Conservation (phyloP, 2,329 filamentous ascomycete genomes). For the Aspergillus sp. region DNA sequence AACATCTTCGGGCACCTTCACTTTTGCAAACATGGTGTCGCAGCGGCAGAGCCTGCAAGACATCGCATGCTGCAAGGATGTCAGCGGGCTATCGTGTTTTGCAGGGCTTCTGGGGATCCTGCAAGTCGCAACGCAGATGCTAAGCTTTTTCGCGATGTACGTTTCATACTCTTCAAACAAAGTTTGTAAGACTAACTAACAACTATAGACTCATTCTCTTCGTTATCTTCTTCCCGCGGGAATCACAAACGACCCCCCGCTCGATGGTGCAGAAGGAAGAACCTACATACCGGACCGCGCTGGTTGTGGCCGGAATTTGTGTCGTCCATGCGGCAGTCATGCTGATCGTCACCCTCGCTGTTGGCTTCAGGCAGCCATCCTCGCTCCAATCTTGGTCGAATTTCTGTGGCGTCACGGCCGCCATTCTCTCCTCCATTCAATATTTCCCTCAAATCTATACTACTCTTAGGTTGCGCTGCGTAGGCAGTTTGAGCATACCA, state of each 20-base stretch:
- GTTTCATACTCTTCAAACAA: constrained; percentile 30
- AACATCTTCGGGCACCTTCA: constrained; percentile 81
- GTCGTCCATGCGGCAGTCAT: constrained; percentile 73
- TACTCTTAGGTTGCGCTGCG: constrained; percentile 79
- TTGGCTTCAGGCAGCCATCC: constrained; percentile 62
- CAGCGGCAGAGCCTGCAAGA: constrained; percentile 80
- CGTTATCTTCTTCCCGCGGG: constrained; percentile 84
- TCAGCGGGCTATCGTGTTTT: constrained; percentile 78
- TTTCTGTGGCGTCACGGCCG: constrained; percentile 75
- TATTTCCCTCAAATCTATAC: constrained; percentile 95
- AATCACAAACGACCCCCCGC: constrained; percentile 48
- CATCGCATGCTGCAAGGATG: constrained; percentile 79
- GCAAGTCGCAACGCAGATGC: constrained; percentile 89
- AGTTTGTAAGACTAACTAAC: neutral
- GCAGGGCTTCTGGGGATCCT: constrained; percentile 84
- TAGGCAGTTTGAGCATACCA: constrained; percentile 87
- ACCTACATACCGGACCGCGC: constrained; percentile 74
- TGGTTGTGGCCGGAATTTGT: constrained; percentile 70
- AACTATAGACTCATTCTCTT: constrained; percentile 77
- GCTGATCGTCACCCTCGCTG: constrained; percentile 62
- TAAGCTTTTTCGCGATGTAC: constrained; percentile 89
- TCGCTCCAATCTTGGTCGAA: constrained; percentile 80
- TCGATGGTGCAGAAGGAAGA: constrained; percentile 46
- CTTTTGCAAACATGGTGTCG: constrained; percentile 88
- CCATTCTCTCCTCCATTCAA: constrained; percentile 77